A percentile compares a stretch with the other conserved stretches of the same genome.
phyloP scores from a whole-genome alignment of 2,329 filamentous ascomycete species.

The Penicillium janthinellum region DNA sequence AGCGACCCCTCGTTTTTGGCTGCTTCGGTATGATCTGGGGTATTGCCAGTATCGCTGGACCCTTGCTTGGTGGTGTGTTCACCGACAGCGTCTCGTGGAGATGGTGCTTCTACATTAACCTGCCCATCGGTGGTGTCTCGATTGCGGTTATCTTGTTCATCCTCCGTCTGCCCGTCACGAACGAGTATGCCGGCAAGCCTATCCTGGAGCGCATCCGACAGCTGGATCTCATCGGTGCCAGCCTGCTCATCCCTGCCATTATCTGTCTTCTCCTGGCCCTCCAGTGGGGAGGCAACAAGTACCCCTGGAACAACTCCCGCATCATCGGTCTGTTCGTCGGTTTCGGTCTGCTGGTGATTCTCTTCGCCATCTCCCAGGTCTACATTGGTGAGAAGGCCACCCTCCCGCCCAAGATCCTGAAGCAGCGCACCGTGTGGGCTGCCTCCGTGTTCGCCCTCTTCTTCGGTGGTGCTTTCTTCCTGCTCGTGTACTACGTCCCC shows the following conservation, averaged over 20 bases:
- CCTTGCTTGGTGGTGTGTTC: constrained; percentile 48
- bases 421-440: constrained; percentile 45
- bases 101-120: constrained; percentile 50
- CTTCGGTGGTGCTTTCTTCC: constrained; percentile 17
- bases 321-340: constrained; percentile 29
- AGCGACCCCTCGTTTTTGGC: constrained; percentile 49
- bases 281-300: constrained; percentile 31
- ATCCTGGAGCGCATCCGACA: constrained; percentile 33
- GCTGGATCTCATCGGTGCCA: constrained; percentile 42
- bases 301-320: constrained; percentile 26
- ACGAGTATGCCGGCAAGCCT: constrained; percentile 8
- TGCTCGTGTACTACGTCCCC: constrained; percentile 31
- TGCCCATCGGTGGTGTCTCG: constrained; percentile 45
- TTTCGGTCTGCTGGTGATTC: constrained; percentile 32
- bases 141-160: constrained; percentile 53
- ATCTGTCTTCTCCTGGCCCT: constrained; percentile 30
- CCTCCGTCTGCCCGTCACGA: constrained; percentile 44
- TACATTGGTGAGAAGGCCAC: constrained; percentile 54
- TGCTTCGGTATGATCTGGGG: constrained; percentile 61
- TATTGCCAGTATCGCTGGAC: constrained; percentile 51
- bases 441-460: constrained; percentile 32
- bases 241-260: constrained; percentile 35
- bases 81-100: constrained; percentile 45
- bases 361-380: constrained; percentile 50
- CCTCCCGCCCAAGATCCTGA: constrained; percentile 54